Base-by-base conservation (phyloP, 345 rosid genomes). In the Populus deltoides region DNA sequence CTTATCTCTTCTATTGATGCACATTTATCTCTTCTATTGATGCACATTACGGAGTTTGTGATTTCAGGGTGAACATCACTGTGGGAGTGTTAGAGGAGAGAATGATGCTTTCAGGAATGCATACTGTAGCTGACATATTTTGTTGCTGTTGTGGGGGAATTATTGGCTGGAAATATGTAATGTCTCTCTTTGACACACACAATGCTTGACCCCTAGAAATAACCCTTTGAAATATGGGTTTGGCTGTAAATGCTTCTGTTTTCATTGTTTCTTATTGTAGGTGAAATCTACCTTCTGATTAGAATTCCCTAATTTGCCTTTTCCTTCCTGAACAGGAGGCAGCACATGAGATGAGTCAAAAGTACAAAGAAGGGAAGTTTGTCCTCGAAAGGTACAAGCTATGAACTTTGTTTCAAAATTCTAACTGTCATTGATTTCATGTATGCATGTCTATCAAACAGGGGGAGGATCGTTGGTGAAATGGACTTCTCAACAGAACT, bases 111-210 rank as follows among this genome's bases (percentile, higher is more conserved):
- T 89, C 97, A 2, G 93, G 98, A 69, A 67, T 90, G 89, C 97
- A 94, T 51, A 92, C 94, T 2, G 97, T 92, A 33, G 91, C 92
- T 17, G 98, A 94, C 81, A 83, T 89, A 57, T 94, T 86, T 87
- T 94, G 98, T 81, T 94, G 98, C 84, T 89, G 89, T 45, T 94
- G 98, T 43, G 97, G 97, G 78, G 97, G 90, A 76, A 89, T 87
- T 68, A 89, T 92, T 78, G 98, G 98, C 82, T 92, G 98, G 98
- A 94, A 94, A 94, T 94, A 92, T 55, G 98, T 92, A 90, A 71
- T 71, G 79, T 66, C 70, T 66, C 66, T 51, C 71, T 29, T 41
- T 41, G 45, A 41, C 45, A 2, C 45, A 0, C 13, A 41, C 45
- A 12, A 41, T 41, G 45, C 45, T 41, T 41, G 13, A 41, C 25